Evolutionary conservation across 2,329 filamentous ascomycete species (phyloP).

Genomic region (Dothideomycetes sp.): DNA sequence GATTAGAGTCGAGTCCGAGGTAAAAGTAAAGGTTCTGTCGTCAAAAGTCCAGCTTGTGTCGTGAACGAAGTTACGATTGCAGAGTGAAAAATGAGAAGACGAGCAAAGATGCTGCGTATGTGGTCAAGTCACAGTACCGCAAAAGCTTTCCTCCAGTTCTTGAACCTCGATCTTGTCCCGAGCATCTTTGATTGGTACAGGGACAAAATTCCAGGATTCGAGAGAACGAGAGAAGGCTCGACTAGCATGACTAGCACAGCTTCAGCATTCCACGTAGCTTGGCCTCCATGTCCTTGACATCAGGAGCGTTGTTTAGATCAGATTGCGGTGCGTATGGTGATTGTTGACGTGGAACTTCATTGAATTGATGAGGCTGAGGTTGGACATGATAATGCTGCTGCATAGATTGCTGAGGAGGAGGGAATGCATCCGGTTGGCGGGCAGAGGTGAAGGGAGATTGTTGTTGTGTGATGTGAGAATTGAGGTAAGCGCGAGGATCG

Average conservation of each 20-base stretch:
- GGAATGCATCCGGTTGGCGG: slow-evolving; percentile 23
- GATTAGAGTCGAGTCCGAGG: too few relatives aligned
- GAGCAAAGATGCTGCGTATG: too few relatives aligned
- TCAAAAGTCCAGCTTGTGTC: too few relatives aligned
- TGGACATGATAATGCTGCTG: slow-evolving; percentile 13
- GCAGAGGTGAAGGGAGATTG: slow-evolving; percentile 13
- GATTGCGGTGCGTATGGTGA: slow-evolving; percentile 6
- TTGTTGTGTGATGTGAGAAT: slow-evolving; percentile 21
- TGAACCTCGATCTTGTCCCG: too few relatives aligned
- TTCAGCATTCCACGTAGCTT: slow-evolving; percentile 34
- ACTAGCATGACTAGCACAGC: slow-evolving; percentile 14
- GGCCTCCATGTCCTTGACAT: slow-evolving; percentile 31
- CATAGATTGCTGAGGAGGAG: slow-evolving; percentile 13
- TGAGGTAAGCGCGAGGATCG: slow-evolving; percentile 24
- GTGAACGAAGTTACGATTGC: too few relatives aligned
- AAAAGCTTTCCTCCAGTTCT: too few relatives aligned
- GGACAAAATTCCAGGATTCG: too few relatives aligned
- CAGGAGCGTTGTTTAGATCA: slow-evolving; percentile 16
- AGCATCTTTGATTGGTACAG: too few relatives aligned
- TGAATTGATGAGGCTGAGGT: slow-evolving; percentile 2
- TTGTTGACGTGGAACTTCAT: slow-evolving; percentile 10
- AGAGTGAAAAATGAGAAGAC: too few relatives aligned
- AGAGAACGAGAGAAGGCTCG: neutral
- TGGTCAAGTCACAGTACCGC: too few relatives aligned
- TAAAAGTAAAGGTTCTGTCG: too few relatives aligned